These are phyloP conservation scores for Pestalotiopsis sp. DNA, from an alignment of 2,329 filamentous ascomycete species.

Conservation along the genomic window DNA sequence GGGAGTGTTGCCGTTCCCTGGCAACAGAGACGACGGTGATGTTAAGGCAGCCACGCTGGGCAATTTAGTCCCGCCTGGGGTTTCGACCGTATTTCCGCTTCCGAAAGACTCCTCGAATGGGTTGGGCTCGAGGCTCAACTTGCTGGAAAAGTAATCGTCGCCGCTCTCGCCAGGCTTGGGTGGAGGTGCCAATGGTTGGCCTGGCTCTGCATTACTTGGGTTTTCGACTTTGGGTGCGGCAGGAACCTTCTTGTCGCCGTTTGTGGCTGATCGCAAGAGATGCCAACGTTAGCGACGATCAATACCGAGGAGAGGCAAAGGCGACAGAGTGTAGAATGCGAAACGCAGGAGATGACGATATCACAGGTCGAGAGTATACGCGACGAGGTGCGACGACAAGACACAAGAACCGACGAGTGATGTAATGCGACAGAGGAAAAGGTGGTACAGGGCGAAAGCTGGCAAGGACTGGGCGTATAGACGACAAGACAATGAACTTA, in stretches of 20 bases:
- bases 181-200: constrained; percentile 71
- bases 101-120: constrained; percentile 96
- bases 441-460: constrained; percentile 4
- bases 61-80: constrained; percentile 80
- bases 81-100: constrained; percentile 66
- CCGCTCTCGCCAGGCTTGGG: constrained; percentile 60
- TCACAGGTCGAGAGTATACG: not conserved
- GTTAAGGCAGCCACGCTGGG: constrained; percentile 90
- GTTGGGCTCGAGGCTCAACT: constrained; percentile 83
- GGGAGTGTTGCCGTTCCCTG: constrained; percentile 71
- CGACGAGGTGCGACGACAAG: not conserved
- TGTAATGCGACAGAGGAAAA: constrained; percentile 15
- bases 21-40: constrained; percentile 81
- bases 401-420: not conserved
- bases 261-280: constrained; percentile 37
- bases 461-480: not conserved
- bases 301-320: not conserved
- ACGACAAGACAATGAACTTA: constrained; percentile 23
- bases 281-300: constrained; percentile 25
- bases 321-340: not conserved
- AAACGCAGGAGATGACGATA: not conserved
- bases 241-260: constrained; percentile 51
- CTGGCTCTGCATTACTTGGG: constrained; percentile 57
- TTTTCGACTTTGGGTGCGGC: constrained; percentile 50
- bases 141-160: constrained; percentile 68